Evolutionary conservation across 2,329 filamentous ascomycete genomes (phyloP), one percentile per base, ranked within the genome.

Genomic region (Scytalidium sp.): DNA sequence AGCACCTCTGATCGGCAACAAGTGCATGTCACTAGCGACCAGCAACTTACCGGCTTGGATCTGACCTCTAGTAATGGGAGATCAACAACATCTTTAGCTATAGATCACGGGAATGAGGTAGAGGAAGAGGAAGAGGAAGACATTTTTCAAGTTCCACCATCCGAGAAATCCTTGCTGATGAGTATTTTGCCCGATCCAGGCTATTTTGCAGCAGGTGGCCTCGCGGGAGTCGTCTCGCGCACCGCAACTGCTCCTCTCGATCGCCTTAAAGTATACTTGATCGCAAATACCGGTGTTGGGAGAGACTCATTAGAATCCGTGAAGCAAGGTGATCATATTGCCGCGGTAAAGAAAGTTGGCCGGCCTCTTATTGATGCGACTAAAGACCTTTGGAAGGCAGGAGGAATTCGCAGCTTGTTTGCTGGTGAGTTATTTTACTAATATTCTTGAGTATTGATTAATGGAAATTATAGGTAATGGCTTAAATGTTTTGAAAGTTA

Each of bases 161-260:
- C 43, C 19, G 53, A 53, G 46, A 61, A 61, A 52, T 56, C 53
- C 50, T 60, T 56, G 52, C 62, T 67, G 54, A 63, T 56, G 46
- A 57, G 60, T 41, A 56, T 65, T 53, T 76, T 90, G 70, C 89
- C 88, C 70, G 82, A 90, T 83, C 80, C 87, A 96, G 94, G 94
- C 80, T 99, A 97, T 75, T 99, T 97, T 72, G 73, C 96, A 74
- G 94, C 94, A 69, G 94, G 94, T 77, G 94, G 91, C 70, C 78
- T 96, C 67, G 91, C 93, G 68, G 94, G 94, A 68, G 93, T 91
- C 68, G 86, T 97, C 63, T 97, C 93, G 66, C 87, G 94, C 67
- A 97, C 94, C 66, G 88, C 90, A 56, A 99, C 94, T 60, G 94
- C 94, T 53, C 94, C 94, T 52, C 85, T 99, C 70, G 94, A 99